Conservation (phyloP, 2,329 filamentous ascomycete genomes). For the Colletotrichum agaves region DNA sequence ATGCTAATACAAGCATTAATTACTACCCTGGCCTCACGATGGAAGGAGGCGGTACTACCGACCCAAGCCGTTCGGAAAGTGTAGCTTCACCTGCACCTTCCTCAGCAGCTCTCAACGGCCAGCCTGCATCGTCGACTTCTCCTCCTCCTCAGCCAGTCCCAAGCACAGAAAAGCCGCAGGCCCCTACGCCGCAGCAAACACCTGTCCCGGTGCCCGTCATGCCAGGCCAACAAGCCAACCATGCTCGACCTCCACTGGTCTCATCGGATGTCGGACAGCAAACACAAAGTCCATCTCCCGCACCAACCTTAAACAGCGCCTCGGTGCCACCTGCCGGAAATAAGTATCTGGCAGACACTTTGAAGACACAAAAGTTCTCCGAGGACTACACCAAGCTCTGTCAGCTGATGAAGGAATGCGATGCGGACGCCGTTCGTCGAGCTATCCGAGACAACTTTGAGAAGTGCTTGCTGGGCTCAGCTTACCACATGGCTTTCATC, state of each 20-base stretch:
- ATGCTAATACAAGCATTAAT: neutral
- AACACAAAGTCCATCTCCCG: neutral
- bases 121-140: neutral
- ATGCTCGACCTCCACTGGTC: neutral
- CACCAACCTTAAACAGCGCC: too few species aligned
- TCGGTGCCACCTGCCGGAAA: neutral
- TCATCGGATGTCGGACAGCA: neutral
- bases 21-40: neutral
- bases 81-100: neutral
- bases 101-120: neutral
- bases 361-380: neutral
- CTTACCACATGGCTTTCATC: constrained; percentile 64
- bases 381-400: constrained; percentile 53
- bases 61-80: neutral
- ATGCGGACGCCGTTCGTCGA: constrained; percentile 58
- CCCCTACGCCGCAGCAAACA: neutral
- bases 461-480: constrained; percentile 60
- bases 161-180: neutral
- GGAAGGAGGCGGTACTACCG: neutral
- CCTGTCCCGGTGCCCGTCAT: neutral
- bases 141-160: neutral
- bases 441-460: constrained; percentile 62
- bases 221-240: neutral
- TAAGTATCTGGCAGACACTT: neutral
- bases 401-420: constrained; percentile 52